Evolutionary conservation across 2,329 filamentous ascomycete genomes (phyloP).

Genomic region (Aspergillus hiratsukae): DNA sequence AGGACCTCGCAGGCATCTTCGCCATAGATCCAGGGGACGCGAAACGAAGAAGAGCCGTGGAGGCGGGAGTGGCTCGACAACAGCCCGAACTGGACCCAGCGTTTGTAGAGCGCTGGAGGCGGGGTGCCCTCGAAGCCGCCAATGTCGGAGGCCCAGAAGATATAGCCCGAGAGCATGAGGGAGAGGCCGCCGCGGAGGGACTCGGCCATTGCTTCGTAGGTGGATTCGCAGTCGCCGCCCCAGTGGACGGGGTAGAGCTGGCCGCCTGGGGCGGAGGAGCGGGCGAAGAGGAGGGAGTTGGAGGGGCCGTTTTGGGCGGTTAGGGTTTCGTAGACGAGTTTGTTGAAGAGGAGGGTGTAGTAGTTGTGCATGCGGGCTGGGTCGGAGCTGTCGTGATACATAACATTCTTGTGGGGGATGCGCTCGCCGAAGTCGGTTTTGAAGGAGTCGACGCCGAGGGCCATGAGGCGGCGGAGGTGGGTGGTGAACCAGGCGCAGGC

Average conservation of each 20-base stretch:
- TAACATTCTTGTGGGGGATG: constrained; percentile 61
- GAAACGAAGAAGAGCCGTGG: constrained; percentile 66
- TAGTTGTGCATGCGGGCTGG: constrained; percentile 70
- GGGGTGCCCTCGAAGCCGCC: constrained; percentile 68
- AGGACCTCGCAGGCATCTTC: constrained; percentile 58
- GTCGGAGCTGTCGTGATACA: constrained; percentile 60
- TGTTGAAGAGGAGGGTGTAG: constrained; percentile 71
- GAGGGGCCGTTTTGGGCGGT: constrained; percentile 48
- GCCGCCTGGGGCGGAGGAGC: constrained; percentile 62
- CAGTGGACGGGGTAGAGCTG: constrained; percentile 67
- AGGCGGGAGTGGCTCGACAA: constrained; percentile 66
- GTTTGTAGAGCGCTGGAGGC: constrained; percentile 66
- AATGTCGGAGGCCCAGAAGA: constrained; percentile 67
- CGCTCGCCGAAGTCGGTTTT: constrained; percentile 75
- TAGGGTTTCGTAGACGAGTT: constrained; percentile 63
- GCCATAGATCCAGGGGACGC: constrained; percentile 71
- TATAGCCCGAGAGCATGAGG: constrained; percentile 60
- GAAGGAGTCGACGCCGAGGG: constrained; percentile 65
- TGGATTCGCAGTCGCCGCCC: constrained; percentile 73
- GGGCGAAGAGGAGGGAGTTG: constrained; percentile 63
- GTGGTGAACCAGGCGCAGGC: constrained; percentile 61
- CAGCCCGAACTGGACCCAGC: constrained; percentile 72
- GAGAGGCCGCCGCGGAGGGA: constrained; percentile 62
- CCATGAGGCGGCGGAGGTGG: constrained; percentile 61
- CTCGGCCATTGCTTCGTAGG: constrained; percentile 68